Conservation (phyloP, 352 stramenopile genomes). For the Globisporangium iwayamae region DNA sequence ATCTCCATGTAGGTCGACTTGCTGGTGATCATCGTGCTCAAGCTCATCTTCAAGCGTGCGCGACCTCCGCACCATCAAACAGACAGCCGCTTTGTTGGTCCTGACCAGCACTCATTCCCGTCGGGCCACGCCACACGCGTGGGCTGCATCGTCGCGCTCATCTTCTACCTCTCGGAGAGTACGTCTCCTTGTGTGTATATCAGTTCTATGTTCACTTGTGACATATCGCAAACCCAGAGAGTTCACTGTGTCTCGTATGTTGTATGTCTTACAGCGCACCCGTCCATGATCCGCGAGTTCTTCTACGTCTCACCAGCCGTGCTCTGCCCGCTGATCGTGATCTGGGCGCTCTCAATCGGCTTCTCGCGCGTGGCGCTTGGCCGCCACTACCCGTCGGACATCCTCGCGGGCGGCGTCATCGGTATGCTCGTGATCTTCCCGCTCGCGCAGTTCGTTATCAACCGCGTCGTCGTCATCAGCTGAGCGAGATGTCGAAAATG, state of each 20-base stretch:
- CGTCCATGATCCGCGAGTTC: constrained; percentile 41
- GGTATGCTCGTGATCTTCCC: constrained; percentile 60
- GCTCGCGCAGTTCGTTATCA: constrained; percentile 34
- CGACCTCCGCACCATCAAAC: constrained; percentile 70
- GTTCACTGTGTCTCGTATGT: not conserved
- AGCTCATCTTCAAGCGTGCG: constrained; percentile 65
- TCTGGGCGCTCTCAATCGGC: constrained; percentile 70
- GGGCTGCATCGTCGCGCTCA: constrained; percentile 64
- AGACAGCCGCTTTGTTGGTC: constrained; percentile 73
- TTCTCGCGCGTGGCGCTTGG: constrained; percentile 80
- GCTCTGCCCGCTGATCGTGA: constrained; percentile 35
- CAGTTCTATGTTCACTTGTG: not conserved
- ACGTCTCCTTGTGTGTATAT: not conserved
- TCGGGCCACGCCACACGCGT: constrained; percentile 78
- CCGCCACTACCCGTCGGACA: constrained; percentile 80
- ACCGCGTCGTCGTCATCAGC: constrained; percentile 14
- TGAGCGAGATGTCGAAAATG: not conserved
- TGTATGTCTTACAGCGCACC: constrained; percentile 23
- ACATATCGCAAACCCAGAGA: not conserved
- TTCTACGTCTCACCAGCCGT: constrained; percentile 43
- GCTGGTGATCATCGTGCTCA: constrained; percentile 75
- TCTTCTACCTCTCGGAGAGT: constrained; percentile 57
- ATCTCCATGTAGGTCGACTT: constrained; percentile 50
- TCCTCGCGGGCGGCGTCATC: constrained; percentile 59
- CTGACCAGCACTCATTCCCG: constrained; percentile 85